These are phyloP conservation scores for Diaporthe citriasiana DNA, from an alignment of 2,329 filamentous ascomycete species.

Conservation along the genomic window DNA sequence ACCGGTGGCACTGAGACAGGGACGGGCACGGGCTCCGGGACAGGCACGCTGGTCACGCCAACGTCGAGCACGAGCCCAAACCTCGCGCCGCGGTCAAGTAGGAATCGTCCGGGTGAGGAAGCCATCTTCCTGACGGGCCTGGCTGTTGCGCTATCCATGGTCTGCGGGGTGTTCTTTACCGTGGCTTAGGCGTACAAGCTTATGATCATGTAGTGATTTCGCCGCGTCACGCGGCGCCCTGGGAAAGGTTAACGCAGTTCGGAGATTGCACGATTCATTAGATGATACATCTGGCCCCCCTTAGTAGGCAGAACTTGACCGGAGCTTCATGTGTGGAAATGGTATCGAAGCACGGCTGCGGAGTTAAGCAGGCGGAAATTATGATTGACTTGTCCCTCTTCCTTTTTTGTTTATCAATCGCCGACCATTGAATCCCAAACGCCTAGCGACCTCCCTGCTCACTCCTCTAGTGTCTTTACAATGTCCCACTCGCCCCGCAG, in stretches of 20 bases:
- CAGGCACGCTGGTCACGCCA: slow-evolving; percentile 42
- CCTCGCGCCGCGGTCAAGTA: slow-evolving; percentile 42
- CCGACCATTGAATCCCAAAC: slow-evolving; percentile 1
- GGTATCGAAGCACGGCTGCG: background rate
- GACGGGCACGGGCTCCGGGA: slow-evolving; percentile 27
- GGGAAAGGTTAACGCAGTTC: background rate
- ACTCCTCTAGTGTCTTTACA: slow-evolving; percentile 96
- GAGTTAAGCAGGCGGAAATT: background rate
- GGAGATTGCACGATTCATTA: background rate
- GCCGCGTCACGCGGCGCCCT: slow-evolving; percentile 14
- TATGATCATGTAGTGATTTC: background rate
- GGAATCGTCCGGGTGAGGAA: slow-evolving; percentile 35
- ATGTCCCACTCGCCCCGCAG: slow-evolving; percentile 96
- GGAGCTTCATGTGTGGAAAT: background rate
- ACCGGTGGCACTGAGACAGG: slow-evolving; percentile 11
- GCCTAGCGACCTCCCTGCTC: slow-evolving; percentile 45
- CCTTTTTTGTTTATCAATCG: slow-evolving; percentile 11
- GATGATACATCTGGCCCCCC: too few species aligned
- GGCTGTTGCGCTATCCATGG: slow-evolving; percentile 42
- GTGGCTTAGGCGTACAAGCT: slow-evolving; percentile 30
- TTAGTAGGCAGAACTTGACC: background rate
- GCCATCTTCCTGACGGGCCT: slow-evolving; percentile 41
- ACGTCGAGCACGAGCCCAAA: slow-evolving; percentile 42
- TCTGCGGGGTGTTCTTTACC: slow-evolving; percentile 44
- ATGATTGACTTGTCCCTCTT: slow-evolving; percentile 15